Evolutionary conservation across 2,329 filamentous ascomycete species (phyloP).

Genomic region (Alternaria burnsii): DNA sequence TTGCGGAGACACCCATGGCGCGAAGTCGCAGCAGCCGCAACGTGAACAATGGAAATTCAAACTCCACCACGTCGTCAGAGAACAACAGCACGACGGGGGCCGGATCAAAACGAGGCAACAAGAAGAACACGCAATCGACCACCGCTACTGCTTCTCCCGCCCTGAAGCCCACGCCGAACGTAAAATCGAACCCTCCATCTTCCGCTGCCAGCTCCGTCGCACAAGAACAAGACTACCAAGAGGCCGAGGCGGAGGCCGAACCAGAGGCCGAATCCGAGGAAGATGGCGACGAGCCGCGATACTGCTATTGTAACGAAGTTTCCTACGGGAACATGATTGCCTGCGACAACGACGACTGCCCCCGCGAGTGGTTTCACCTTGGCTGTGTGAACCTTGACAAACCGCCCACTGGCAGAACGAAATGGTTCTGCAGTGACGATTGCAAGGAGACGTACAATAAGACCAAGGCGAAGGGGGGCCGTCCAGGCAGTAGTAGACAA

Average conservation of each 20-base stretch:
- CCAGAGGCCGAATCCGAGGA: conserved; percentile 49
- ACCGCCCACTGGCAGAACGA: conserved; percentile 59
- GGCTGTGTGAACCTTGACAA: conserved; percentile 69
- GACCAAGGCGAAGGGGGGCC: conserved; percentile 46
- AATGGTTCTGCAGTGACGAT: conserved; percentile 53
- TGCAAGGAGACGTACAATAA: conserved; percentile 45
- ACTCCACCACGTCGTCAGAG: conserved; percentile 51
- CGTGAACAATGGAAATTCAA: conserved; percentile 47
- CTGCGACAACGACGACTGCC: conserved; percentile 71
- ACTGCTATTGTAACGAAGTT: conserved; percentile 72
- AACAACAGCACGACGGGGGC: conserved; percentile 49
- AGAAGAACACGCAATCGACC: conserved; percentile 42
- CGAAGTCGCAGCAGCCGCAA: conserved; percentile 55
- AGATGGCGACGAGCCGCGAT: conserved; percentile 62
- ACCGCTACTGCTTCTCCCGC: conserved; percentile 40
- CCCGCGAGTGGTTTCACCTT: conserved; percentile 73
- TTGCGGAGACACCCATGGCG: conserved; percentile 54
- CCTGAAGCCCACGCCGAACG: conserved; percentile 30
- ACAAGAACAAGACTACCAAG: conserved; percentile 45
- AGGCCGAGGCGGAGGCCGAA: conserved; percentile 42
- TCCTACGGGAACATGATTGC: conserved; percentile 74
- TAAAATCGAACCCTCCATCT: conserved; percentile 44
- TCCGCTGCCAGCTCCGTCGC: conserved; percentile 44
- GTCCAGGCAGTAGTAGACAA: conserved; percentile 51
- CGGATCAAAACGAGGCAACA: conserved; percentile 48